phyloP scores from a whole-genome alignment of 768 basidiomycete genomes.

The Leccinum subtestaceum region DNA sequence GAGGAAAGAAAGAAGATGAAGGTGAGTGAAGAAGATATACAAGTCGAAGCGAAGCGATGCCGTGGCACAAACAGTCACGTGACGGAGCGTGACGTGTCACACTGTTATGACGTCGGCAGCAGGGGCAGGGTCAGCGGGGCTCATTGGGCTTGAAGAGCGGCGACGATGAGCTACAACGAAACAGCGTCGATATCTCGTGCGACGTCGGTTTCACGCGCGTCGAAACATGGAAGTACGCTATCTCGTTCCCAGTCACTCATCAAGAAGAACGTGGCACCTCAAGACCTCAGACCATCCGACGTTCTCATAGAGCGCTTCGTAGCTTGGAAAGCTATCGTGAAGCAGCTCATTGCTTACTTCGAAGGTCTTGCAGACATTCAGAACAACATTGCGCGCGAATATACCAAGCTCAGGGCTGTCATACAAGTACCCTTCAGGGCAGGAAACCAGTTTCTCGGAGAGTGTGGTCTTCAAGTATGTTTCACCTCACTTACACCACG shows the following conservation, averaged over 20 bases:
- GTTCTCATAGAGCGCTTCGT: slow-evolving; percentile 94
- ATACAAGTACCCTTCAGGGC: slow-evolving; percentile 96
- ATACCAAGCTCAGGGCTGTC: slow-evolving; percentile 90
- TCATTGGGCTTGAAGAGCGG: background rate
- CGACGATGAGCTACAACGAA: slow-evolving; percentile 41
- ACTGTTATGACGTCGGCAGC: slow-evolving; percentile 22
- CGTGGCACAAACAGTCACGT: slow-evolving; percentile 10
- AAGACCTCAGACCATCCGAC: slow-evolving; percentile 90
- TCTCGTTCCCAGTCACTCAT: slow-evolving; percentile 85
- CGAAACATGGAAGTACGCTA: slow-evolving; percentile 64
- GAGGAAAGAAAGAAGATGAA: slow-evolving; percentile 1
- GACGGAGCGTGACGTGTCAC: slow-evolving; percentile 18
- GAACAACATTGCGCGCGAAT: slow-evolving; percentile 89
- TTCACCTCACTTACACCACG: background rate
- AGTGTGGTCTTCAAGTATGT: slow-evolving; percentile 84
- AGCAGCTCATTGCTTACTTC: slow-evolving; percentile 92
- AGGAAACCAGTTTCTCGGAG: slow-evolving; percentile 98
- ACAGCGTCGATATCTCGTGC: slow-evolving; percentile 59
- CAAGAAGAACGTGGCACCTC: slow-evolving; percentile 89
- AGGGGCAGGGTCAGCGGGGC: background rate
- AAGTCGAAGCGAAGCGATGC: no score
- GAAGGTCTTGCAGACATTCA: slow-evolving; percentile 72
- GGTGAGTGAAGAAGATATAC: background rate
- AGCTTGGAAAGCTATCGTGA: slow-evolving; percentile 95
- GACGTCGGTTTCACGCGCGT: slow-evolving; percentile 66